Conservation (phyloP, 768 basidiomycete genomes). For the Tremella fuciformis region DNA sequence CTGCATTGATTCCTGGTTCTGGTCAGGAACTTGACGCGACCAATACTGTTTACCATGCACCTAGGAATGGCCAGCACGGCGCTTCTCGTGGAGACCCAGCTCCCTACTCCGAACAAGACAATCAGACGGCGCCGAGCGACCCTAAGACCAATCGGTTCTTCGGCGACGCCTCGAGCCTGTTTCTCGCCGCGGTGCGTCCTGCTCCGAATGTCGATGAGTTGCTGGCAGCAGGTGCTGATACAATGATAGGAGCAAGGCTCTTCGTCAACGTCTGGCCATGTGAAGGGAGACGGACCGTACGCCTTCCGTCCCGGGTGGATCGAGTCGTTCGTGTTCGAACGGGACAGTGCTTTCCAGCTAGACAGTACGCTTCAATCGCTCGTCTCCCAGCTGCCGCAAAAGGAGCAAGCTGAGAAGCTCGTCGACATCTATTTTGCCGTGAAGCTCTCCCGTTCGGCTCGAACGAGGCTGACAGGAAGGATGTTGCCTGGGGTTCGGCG, state of each 20-base stretch:
- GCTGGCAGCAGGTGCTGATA: neutral
- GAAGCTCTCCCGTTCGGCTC: neutral
- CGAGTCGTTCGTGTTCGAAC: conserved; percentile 17
- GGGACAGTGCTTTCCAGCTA: conserved; percentile 10
- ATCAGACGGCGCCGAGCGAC: neutral
- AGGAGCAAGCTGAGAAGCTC: conserved; percentile 12
- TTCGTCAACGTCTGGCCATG: neutral
- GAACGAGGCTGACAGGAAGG: conserved; percentile 6
- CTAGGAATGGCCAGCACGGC: neutral
- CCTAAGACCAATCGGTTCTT: conserved; percentile 19
- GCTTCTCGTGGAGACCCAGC: no score
- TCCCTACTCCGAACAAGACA: no score
- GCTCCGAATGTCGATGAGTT: neutral
- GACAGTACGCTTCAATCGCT: conserved; percentile 6
- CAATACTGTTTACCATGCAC: no score
- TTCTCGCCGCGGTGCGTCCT: conserved; percentile 15
- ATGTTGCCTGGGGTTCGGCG: conserved; percentile 20
- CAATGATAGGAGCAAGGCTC: neutral
- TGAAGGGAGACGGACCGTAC: neutral
- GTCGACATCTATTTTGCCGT: conserved; percentile 12
- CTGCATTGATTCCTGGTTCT: neutral
- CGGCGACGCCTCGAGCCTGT: conserved; percentile 23
- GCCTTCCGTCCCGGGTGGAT: conserved; percentile 18
- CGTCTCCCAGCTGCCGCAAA: conserved; percentile 12
- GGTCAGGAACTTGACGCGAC: neutral